Percentiles rank a stretch among this genome's conserved stretches.
Conservation (phyloP, 2,329 filamentous ascomycete genomes). For the Fusarium sp. region DNA sequence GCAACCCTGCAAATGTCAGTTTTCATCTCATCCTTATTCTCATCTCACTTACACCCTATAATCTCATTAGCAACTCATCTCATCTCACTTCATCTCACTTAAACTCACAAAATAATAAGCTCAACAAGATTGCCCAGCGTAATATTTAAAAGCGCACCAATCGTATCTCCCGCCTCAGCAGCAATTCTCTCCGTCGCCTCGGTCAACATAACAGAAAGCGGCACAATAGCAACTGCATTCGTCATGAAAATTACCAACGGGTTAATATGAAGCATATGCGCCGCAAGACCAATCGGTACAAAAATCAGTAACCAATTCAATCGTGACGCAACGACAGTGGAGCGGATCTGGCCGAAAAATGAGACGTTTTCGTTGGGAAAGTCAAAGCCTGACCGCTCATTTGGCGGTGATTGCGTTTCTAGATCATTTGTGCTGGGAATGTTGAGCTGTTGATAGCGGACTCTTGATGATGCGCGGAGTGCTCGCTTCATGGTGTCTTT, state of each 20-base stretch:
- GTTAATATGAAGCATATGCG: constrained; percentile 55
- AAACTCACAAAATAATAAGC: constrained; percentile 67
- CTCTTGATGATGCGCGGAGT: constrained; percentile 41
- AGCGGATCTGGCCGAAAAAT: constrained; percentile 42
- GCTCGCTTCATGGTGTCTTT: constrained; percentile 41
- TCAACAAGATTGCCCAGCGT: constrained; percentile 73
- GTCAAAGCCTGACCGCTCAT: constrained; percentile 30
- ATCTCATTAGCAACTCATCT: constrained; percentile 42
- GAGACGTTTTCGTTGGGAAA: constrained; percentile 28
- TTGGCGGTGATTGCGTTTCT: constrained; percentile 39
- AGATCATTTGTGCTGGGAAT: constrained; percentile 37
- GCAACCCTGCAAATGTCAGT: constrained; percentile 59
- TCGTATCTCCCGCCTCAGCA: constrained; percentile 66
- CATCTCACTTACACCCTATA: constrained; percentile 51
- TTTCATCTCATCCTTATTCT: background rate
- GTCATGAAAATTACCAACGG: constrained; percentile 64
- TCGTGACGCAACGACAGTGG: constrained; percentile 56
- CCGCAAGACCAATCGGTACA: constrained; percentile 75
- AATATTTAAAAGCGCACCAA: constrained; percentile 71
- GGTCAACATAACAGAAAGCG: constrained; percentile 67
- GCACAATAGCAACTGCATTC: constrained; percentile 71
- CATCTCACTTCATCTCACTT: background rate
- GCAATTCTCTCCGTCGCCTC: constrained; percentile 71
- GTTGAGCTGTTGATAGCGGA: constrained; percentile 40
- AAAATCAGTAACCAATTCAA: constrained; percentile 76